Evolutionary conservation across 2,329 filamentous ascomycete genomes (phyloP).

Genomic region (Claviceps africana): DNA sequence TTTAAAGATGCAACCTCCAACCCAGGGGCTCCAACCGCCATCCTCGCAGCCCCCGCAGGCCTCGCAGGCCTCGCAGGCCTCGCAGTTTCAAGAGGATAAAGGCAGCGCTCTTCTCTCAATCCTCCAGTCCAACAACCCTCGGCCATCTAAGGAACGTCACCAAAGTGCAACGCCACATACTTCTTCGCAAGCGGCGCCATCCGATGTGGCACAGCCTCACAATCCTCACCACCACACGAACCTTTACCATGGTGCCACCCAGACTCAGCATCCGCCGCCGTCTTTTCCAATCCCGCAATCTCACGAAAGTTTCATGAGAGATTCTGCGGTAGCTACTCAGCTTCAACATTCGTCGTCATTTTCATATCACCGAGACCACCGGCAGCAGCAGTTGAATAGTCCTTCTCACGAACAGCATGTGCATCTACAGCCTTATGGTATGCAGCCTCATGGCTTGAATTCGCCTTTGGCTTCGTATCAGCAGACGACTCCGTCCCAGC

Average conservation of each 20-base stretch:
- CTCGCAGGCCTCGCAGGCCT: not conserved
- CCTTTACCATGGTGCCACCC: conserved; percentile 26
- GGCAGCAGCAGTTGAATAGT: conserved; percentile 12
- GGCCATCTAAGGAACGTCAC: conserved; percentile 8
- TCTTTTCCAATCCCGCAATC: conserved; percentile 15
- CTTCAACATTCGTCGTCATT: conserved; percentile 6
- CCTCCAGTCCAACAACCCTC: conserved; percentile 25
- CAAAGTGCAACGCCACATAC: conserved; percentile 27
- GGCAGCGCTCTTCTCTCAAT: conserved; percentile 40
- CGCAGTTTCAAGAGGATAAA: conserved; percentile 24
- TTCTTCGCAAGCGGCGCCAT: conserved; percentile 38
- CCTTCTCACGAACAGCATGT: conserved; percentile 33
- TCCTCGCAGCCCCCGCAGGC: not conserved
- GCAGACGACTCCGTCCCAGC: conserved; percentile 6
- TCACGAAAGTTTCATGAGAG: conserved; percentile 9
- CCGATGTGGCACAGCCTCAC: conserved; percentile 36
- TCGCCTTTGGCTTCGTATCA: conserved; percentile 26
- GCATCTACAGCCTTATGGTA: conserved; percentile 38
- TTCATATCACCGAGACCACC: conserved; percentile 9
- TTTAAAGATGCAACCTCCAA: conserved; percentile 40
- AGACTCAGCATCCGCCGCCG: conserved; percentile 18
- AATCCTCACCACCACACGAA: conserved; percentile 43
- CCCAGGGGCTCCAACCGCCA: conserved; percentile 34
- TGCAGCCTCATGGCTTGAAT: conserved; percentile 33
- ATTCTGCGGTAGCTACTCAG: conserved; percentile 6